Percentiles rank a stretch among this genome's conserved stretches.
phyloP scores from a whole-genome alignment of 768 basidiomycete species.

The Hebeloma cylindrosporum region DNA sequence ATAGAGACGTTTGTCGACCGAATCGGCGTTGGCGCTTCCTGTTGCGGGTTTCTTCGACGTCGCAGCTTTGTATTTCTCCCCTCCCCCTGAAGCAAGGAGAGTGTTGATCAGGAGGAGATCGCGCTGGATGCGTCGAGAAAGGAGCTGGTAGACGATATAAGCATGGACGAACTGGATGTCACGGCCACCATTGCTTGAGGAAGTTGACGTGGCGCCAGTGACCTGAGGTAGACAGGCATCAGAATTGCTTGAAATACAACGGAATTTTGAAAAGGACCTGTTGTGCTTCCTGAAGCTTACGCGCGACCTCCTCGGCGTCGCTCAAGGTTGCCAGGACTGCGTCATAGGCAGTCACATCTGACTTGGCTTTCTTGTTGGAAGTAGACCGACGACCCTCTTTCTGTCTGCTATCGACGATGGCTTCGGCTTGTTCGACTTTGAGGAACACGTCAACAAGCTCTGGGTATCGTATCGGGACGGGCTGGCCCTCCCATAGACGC shows the following conservation, averaged over 20 bases:
- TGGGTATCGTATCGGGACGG: constrained; percentile 84
- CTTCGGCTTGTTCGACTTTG: constrained; percentile 78
- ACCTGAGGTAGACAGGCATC: constrained; percentile 7
- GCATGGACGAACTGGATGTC: constrained; percentile 86
- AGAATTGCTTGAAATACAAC: background rate
- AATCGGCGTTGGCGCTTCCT: constrained; percentile 34
- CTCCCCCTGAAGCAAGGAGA: constrained; percentile 47
- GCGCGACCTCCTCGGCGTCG: constrained; percentile 85
- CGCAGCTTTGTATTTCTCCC: constrained; percentile 23
- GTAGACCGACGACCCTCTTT: constrained; percentile 29
- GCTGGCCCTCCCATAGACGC: constrained; percentile 78
- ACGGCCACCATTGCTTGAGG: constrained; percentile 45
- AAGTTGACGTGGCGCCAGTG: constrained; percentile 41
- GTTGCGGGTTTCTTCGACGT: constrained; percentile 26
- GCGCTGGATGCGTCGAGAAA: constrained; percentile 84
- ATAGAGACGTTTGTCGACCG: constrained; percentile 71
- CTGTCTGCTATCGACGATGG: constrained; percentile 46
- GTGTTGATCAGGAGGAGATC: constrained; percentile 80
- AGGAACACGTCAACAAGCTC: constrained; percentile 88
- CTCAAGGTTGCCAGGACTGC: constrained; percentile 79
- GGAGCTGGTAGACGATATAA: constrained; percentile 84
- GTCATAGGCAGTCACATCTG: constrained; percentile 85
- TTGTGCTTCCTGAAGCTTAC: constrained; percentile 80
- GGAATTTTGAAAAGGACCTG: constrained; percentile 49
- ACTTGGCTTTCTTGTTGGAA: constrained; percentile 51